Evolutionary conservation across 2,329 filamentous ascomycete species (phyloP), one percentile per base, ranked within the genome.

Genomic region (Fusarium pseudograminearum): DNA sequence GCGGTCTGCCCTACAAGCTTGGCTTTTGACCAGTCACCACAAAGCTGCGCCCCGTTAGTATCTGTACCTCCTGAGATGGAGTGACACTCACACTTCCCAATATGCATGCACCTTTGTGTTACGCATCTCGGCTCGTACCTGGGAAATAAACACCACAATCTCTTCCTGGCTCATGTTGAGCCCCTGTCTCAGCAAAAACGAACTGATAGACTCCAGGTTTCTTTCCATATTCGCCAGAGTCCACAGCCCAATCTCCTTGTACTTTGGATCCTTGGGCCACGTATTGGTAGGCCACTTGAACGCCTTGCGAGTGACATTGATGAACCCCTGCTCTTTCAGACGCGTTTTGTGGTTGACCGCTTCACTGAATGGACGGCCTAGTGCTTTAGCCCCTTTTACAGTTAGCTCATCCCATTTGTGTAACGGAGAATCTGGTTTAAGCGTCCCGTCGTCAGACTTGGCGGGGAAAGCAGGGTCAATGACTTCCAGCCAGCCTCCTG

Each of bases 401-500:
- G 59, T 66, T 0, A 72, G 28, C 22, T 70, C 54, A 8, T 67
- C 58, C 69, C 69, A 72, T 12, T 47, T 62, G 8, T 65, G 55
- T 0, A 72, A 5, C 0, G 63, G 56, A 0, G 66, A 71, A 2
- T 50, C 11, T 1, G 61, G n/a, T 0, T 62, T 48, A 10, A 71
- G 46, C 2, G 69, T 60, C 14, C 51, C 62, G 9, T 72, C 69
- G 31, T 72, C 69, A 1, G 58, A 72, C 14, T 56, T 66, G 18
- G 65, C 69, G 10, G 69, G 69, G 20, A 72, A 56, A 3, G 47
- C 45, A 3, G 65, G 65, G 11, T 72, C 69, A 2, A 70, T 63
- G 1, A 72, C 45, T 42, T 72, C 69, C 4, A 72, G n/a, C 69
- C 62, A 72, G 4, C 69, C 69, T 9, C 69, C 66, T 2, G 66